These are phyloP conservation scores for Naganishia randhawae DNA, from an alignment of 768 basidiomycete genomes.

Conservation along the genomic window DNA sequence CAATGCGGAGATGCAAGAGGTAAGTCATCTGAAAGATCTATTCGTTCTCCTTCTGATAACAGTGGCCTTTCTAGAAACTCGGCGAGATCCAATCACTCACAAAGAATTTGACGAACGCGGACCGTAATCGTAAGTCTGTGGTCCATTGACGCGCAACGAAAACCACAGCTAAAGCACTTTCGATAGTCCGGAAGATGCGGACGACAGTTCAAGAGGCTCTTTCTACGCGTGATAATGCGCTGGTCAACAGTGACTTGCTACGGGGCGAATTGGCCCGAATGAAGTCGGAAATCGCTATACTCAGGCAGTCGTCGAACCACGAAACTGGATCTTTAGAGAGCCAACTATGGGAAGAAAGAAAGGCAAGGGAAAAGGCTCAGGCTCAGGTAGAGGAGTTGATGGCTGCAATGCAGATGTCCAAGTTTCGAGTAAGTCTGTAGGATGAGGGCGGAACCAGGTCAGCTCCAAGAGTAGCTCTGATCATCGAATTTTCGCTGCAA, in stretches of 20 bases:
- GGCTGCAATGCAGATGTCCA: conserved; percentile 35
- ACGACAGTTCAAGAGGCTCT: conserved; percentile 20
- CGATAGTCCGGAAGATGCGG: conserved; percentile 22
- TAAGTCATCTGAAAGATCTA: neutral
- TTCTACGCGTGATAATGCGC: conserved; percentile 22
- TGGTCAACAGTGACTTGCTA: neutral
- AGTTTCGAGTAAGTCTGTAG: conserved; percentile 39
- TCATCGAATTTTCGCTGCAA: neutral
- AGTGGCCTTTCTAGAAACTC: neutral
- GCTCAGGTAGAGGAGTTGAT: conserved; percentile 44
- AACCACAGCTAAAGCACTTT: neutral
- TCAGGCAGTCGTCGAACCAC: conserved; percentile 16
- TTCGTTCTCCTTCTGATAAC: neutral
- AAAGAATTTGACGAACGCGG: conserved; percentile 14
- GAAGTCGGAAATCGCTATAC: conserved; percentile 31
- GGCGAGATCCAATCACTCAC: neutral
- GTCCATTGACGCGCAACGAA: neutral
- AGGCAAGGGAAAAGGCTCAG: conserved; percentile 34
- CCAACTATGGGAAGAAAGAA: conserved; percentile 28
- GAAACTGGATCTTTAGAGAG: conserved; percentile 29
- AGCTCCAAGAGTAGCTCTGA: neutral
- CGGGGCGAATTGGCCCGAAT: conserved; percentile 3
- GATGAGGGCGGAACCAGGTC: neutral
- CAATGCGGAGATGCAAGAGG: conserved; percentile 15
- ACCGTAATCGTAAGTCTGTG: conserved; percentile 5